These are phyloP conservation scores for Drosera capensis DNA, from an alignment of 148 eudicot genomes.

Conservation along the genomic window DNA sequence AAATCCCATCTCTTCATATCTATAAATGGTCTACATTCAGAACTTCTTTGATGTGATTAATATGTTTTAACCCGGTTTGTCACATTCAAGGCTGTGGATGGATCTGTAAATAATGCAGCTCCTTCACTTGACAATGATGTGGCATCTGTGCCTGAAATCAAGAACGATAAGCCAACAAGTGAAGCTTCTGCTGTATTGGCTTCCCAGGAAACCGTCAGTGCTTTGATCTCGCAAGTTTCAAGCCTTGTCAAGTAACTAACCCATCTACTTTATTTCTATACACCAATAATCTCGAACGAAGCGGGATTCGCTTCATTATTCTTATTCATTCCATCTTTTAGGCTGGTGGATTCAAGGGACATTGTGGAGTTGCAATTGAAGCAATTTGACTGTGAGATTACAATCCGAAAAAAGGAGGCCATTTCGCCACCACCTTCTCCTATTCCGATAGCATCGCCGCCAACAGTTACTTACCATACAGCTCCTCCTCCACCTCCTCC, in stretches of 20 bases:
- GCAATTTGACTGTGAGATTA: constrained; percentile 61
- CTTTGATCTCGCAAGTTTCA: constrained; percentile 54
- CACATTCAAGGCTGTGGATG: constrained; percentile 38
- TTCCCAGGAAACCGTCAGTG: constrained; percentile 51
- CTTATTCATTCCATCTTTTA: constrained; percentile 8
- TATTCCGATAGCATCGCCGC: constrained; percentile 28
- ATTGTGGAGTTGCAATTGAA: constrained; percentile 60
- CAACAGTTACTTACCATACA: constrained; percentile 13
- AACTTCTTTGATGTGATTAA: constrained; percentile 11
- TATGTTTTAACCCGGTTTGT: constrained; percentile 17
- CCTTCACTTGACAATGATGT: constrained; percentile 21
- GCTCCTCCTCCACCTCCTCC: constrained; percentile 20
- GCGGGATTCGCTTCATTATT: not conserved
- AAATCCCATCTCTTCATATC: constrained; percentile 9
- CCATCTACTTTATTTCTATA: constrained; percentile 1
- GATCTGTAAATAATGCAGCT: constrained; percentile 27
- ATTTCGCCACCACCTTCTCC: constrained; percentile 31
- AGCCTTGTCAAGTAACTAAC: constrained; percentile 49
- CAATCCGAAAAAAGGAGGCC: constrained; percentile 67
- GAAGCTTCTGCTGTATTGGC: constrained; percentile 22
- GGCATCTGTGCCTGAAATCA: constrained; percentile 12
- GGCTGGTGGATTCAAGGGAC: constrained; percentile 83
- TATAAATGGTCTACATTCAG: constrained; percentile 6
- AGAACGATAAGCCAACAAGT: constrained; percentile 18
- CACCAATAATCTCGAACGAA: not conserved